phyloP scores from a whole-genome alignment of 306 rosid genomes.

The Casuarina cunninghamiana region DNA sequence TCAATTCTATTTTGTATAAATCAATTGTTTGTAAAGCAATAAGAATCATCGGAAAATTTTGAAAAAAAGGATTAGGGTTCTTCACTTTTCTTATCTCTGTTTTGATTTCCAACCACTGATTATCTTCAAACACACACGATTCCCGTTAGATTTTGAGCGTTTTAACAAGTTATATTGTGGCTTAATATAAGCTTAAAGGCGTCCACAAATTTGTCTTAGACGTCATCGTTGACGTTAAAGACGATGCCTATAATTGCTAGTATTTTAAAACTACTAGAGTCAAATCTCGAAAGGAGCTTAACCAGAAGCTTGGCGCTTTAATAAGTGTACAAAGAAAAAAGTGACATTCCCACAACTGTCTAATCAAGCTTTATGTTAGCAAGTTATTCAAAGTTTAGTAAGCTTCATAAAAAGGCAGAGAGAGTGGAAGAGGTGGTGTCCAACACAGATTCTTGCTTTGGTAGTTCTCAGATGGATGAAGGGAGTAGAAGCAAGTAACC shows the following conservation, averaged over 20 bases:
- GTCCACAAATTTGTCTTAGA: background rate
- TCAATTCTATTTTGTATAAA: no score
- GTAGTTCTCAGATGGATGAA: background rate
- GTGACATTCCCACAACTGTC: constrained; percentile 25
- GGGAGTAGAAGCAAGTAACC: background rate
- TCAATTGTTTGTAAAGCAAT: no score
- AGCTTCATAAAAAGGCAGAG: constrained; percentile 7
- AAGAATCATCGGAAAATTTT: no score
- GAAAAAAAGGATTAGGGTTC: no score
- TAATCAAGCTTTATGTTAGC: constrained; percentile 32
- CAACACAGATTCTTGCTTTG: constrained; percentile 27
- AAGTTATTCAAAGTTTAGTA: constrained; percentile 16
- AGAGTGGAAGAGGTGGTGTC: constrained; percentile 38
- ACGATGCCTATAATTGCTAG: background rate
- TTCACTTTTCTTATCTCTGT: no score
- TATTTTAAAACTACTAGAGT: background rate
- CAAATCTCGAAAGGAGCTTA: constrained; percentile 3
- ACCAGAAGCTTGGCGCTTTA: background rate
- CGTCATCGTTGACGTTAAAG: constrained; percentile 11
- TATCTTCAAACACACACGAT: no score
- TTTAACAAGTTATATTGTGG: background rate
- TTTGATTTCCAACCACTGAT: no score
- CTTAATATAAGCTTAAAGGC: no score
- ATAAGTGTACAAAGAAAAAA: background rate
- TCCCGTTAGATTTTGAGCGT: background rate